Percentiles rank a stretch among this genome's conserved stretches.
Evolutionary conservation across 148 eudicot genomes (phyloP).

Genomic region (Beta vulgaris): DNA sequence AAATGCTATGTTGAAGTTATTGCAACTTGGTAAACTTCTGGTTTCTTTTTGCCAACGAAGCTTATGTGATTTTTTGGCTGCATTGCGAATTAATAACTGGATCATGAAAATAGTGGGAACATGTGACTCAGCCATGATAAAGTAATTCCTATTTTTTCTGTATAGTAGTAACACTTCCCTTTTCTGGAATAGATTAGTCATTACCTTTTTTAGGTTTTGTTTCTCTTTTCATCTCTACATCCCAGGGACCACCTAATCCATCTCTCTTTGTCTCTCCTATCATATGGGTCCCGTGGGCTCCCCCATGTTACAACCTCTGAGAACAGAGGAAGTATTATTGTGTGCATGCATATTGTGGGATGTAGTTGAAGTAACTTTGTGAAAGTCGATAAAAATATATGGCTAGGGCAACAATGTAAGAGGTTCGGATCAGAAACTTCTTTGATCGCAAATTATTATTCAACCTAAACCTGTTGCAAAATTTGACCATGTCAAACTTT

Average conservation of each 20-base stretch:
- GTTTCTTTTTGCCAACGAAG: slow-evolving; percentile 1
- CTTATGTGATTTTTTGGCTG: neutral
- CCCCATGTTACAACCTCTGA: too few relatives aligned
- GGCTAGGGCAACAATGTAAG: neutral
- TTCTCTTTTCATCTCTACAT: too few relatives aligned
- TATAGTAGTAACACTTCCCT: too few relatives aligned
- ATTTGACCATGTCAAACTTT: neutral
- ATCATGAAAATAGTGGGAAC: neutral
- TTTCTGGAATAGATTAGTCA: too few relatives aligned
- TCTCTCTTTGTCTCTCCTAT: too few relatives aligned
- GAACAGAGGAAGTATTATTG: neutral
- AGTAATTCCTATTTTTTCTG: too few relatives aligned
- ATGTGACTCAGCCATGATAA: neutral
- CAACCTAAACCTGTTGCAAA: neutral
- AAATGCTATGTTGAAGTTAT: neutral
- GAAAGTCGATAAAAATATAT: neutral
- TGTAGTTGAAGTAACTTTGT: neutral
- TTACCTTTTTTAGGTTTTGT: too few relatives aligned
- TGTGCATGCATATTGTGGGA: neutral
- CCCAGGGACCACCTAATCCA: too few relatives aligned
- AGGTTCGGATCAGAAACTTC: neutral
- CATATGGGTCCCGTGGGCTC: too few relatives aligned
- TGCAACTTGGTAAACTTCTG: neutral
- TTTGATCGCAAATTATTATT: too few relatives aligned
- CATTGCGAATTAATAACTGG: neutral